Base-by-base conservation (phyloP, 768 basidiomycete species). In the Mycena filopes region DNA sequence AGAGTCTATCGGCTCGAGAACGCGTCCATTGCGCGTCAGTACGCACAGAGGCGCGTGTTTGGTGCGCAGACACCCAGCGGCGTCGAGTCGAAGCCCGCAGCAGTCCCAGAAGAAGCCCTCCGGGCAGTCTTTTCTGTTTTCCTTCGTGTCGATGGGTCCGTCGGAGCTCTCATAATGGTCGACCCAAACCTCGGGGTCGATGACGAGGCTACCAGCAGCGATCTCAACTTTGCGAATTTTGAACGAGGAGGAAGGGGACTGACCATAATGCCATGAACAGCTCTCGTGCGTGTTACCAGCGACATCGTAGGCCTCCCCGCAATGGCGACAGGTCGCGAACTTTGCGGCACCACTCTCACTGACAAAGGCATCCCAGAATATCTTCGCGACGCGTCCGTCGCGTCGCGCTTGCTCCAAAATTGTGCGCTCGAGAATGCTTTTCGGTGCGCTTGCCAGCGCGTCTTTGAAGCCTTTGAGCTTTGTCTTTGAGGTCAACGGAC, bases 51-150 rank as follows among this genome's bases (percentile, higher is more conserved):
- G 26, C 50, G 59, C 59, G 23, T 60, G 59, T 23, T 43, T 26
- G 3, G 50, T 60, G 18, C 16, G 20, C 7, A 60, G 31, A 21
- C 49, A 60, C 26, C 59, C 59, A 28, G 18, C 49, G 31, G 59
- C 21, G 20, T 51, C 23, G 41, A 60, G 41, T 31, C 53, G 59
- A 23, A 60, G 26, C 4, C 59, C 59, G 42, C 59, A 60, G 21
- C 59, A 60, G 26, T 60, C 59, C 59, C 59, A 60, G 40, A 60
- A 60, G 20, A 53, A 60, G 28, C 59, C 25, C 29, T 60, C 49
- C 9, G 59, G 59, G 15, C 2, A 23, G 36, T 36, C 12, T 23
- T 53, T 53, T 29, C 42, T 23, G 43, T 60, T 60, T 25, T 60
- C 59, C 25, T 60, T 60, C 25, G 59, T 33, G 42, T 49, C 50